Conservation (phyloP, 345 rosid genomes). For the Rhodamnia argentea region DNA sequence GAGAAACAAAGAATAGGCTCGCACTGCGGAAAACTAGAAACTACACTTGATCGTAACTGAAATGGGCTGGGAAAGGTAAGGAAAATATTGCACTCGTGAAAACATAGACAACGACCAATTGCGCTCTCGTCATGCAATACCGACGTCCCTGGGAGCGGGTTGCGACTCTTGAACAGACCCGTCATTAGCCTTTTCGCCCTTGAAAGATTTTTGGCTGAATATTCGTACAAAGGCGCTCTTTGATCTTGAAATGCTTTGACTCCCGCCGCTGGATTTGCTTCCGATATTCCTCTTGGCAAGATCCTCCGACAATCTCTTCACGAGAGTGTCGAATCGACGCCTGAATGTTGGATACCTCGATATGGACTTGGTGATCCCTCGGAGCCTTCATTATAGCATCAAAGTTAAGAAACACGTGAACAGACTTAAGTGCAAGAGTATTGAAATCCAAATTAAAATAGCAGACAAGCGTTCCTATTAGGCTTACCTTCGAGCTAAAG, state of each 20-base stretch:
- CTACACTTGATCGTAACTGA: not conserved
- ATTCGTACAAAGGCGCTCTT: slow-evolving; percentile 8
- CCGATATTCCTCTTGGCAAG: slow-evolving; percentile 41
- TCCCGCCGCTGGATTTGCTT: slow-evolving; percentile 6
- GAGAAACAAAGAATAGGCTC: not conserved
- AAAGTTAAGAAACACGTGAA: not conserved
- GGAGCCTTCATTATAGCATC: slow-evolving; percentile 29
- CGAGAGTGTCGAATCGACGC: slow-evolving; percentile 49
- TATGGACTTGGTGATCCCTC: slow-evolving; percentile 66
- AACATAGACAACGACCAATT: not conserved
- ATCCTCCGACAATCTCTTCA: slow-evolving; percentile 43
- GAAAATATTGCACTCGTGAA: not conserved
- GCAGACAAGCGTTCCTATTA: not conserved
- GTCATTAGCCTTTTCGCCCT: slow-evolving; percentile 1
- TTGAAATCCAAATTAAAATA: not conserved
- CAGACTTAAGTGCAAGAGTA: not conserved
- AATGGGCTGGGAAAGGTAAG: not conserved
- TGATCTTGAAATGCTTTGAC: not conserved
- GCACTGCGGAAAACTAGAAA: not conserved
- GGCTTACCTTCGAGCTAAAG: slow-evolving; percentile 35
- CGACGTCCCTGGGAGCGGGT: not conserved
- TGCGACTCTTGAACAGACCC: not conserved
- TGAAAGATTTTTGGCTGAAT: slow-evolving; percentile 19
- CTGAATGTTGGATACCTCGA: slow-evolving; percentile 82
- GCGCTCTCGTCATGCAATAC: not conserved